A percentile compares a stretch with the other conserved stretches of the same genome.
Conservation (phyloP, 768 basidiomycete species). For the Termitomyces sp. region DNA sequence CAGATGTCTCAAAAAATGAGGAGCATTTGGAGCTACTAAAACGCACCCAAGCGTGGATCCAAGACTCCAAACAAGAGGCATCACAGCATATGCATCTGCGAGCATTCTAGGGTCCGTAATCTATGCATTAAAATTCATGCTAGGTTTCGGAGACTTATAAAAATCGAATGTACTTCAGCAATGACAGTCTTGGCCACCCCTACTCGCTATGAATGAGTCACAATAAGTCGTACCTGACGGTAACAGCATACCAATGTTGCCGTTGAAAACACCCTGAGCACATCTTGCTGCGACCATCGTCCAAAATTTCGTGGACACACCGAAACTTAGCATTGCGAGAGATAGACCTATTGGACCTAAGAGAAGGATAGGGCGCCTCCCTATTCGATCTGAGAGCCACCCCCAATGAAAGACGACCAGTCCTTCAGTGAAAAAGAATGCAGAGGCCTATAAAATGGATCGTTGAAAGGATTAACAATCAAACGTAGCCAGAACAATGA, state of each 20-base stretch:
- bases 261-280: slow-evolving; percentile 10
- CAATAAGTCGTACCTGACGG: slow-evolving; percentile 9
- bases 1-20: background rate
- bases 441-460: slow-evolving; percentile 24
- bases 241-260: slow-evolving; percentile 26
- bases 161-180: slow-evolving; percentile 30
- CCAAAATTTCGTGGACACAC: slow-evolving; percentile 24
- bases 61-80: slow-evolving; percentile 24
- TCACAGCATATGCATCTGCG: slow-evolving; percentile 24
- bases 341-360: slow-evolving; percentile 27
- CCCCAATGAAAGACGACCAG: slow-evolving; percentile 27
- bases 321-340: slow-evolving; percentile 28
- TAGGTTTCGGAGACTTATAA: background rate
- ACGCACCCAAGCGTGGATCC: slow-evolving; percentile 19
- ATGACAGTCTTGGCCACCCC: slow-evolving; percentile 41
- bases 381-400: slow-evolving; percentile 29
- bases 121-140: slow-evolving; percentile 4
- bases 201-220: slow-evolving; percentile 7
- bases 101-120: slow-evolving; percentile 30
- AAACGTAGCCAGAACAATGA: background rate
- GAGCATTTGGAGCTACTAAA: background rate
- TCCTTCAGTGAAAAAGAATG: slow-evolving; percentile 30
- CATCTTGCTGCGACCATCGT: slow-evolving; percentile 11
- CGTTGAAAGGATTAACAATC: background rate
- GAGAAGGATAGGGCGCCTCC: slow-evolving; percentile 28